These are phyloP conservation scores for Monosporascus sp. DNA, from an alignment of 2,329 filamentous ascomycete genomes.

Conservation along the genomic window DNA sequence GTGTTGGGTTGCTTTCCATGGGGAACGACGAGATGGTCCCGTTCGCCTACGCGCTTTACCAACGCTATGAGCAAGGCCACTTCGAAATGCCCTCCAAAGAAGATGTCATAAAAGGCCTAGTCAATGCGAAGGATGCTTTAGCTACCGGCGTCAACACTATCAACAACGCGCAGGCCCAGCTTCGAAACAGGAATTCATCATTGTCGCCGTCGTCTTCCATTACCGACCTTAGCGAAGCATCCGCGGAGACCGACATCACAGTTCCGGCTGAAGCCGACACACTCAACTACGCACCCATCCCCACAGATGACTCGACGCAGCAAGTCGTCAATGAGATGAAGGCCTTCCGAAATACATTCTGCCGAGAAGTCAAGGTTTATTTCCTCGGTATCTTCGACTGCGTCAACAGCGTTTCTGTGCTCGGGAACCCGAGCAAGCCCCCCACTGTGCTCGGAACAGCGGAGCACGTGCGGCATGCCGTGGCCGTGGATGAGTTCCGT, in stretches of 20 bases:
- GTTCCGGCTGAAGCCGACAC: background rate
- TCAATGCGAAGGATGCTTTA: conserved; percentile 1
- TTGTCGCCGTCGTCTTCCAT: conserved; percentile 1
- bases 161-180: conserved; percentile 26
- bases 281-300: background rate
- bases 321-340: conserved; percentile 31
- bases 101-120: conserved; percentile 1
- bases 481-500: conserved; percentile 48
- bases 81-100: conserved; percentile 21
- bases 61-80: conserved; percentile 35
- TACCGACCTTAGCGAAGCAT: conserved; percentile 14
- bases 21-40: conserved; percentile 50
- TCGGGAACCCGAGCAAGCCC: conserved; percentile 35
- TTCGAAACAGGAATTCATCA: too few species aligned
- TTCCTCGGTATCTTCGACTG: conserved; percentile 54
- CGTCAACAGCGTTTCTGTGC: conserved; percentile 44
- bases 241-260: background rate
- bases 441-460: conserved; percentile 36
- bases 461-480: conserved; percentile 44
- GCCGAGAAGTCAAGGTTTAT: conserved; percentile 42
- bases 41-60: conserved; percentile 42
- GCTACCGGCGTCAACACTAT: conserved; percentile 13
- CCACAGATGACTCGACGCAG: background rate
- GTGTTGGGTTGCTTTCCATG: conserved; percentile 43
- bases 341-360: conserved; percentile 45